A percentile compares a stretch with the other conserved stretches of the same genome.
Conservation (phyloP, 129 eudicot species). For the Flaveria bidentis region DNA sequence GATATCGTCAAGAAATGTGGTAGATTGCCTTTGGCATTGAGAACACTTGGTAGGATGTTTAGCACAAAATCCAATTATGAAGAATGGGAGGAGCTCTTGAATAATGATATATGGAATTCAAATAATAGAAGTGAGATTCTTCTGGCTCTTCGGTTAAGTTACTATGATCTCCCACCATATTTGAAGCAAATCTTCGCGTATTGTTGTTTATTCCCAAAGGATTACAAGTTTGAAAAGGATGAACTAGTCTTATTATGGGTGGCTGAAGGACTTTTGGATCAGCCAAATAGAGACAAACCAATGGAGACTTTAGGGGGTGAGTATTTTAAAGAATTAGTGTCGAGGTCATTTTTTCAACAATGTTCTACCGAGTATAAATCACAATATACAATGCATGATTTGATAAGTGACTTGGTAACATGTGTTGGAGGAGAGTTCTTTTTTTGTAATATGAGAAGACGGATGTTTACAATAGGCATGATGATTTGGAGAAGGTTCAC, state of each 20-base stretch:
- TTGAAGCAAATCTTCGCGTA: conserved; percentile 41
- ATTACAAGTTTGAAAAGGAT: conserved; percentile 19
- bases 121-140: conserved; percentile 23
- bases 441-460: not conserved
- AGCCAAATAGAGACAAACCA: not conserved
- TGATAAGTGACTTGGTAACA: not conserved
- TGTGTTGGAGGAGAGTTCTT: conserved; percentile 7
- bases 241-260: too few species aligned
- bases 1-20: conserved; percentile 33
- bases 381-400: too few species aligned
- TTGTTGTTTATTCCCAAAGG: conserved; percentile 41
- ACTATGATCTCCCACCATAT: conserved; percentile 40
- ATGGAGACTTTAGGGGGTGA: not conserved
- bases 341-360: not conserved
- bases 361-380: not conserved
- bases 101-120: conserved; percentile 33
- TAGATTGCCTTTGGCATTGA: conserved; percentile 41
- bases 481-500: not conserved
- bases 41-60: conserved; percentile 35
- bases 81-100: conserved; percentile 32
- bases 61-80: conserved; percentile 2
- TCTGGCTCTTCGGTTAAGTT: conserved; percentile 40
- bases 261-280: not conserved
- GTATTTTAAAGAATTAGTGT: not conserved
- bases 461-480: not conserved